Percentiles rank a stretch among this genome's conserved stretches.
These are phyloP conservation scores for Leucosporidium yakuticum DNA, from an alignment of 768 basidiomycete species.

Conservation along the genomic window DNA sequence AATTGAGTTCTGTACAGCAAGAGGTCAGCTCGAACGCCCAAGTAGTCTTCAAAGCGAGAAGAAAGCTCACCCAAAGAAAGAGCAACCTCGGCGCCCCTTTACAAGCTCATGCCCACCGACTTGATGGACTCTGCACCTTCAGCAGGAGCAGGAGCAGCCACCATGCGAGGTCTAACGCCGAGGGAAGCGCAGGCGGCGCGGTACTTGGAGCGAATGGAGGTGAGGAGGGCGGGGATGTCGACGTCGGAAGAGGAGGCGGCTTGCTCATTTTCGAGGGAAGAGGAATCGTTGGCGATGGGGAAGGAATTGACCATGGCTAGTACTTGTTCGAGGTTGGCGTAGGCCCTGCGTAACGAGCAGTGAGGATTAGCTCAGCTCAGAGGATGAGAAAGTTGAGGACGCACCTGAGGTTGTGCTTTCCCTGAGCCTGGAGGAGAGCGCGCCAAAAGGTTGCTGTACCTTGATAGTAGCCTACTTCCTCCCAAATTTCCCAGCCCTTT, in stretches of 20 bases:
- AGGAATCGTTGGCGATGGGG: slow-evolving; percentile 67
- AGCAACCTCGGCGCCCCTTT: no score
- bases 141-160: slow-evolving; percentile 1
- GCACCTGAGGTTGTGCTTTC: not conserved
- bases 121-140: no score
- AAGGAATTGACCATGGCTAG: slow-evolving; percentile 67
- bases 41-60: no score
- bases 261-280: slow-evolving; percentile 7
- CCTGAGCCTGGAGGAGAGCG: slow-evolving; percentile 44
- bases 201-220: slow-evolving; percentile 81
- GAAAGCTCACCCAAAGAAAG: no score
- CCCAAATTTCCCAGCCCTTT: slow-evolving; percentile 94
- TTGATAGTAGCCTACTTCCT: slow-evolving; percentile 89
- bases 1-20: no score
- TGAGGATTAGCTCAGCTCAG: slow-evolving; percentile 23
- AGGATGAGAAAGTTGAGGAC: not conserved
- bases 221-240: slow-evolving; percentile 70
- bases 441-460: slow-evolving; percentile 73
- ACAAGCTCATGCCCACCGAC: no score
- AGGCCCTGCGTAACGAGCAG: slow-evolving; percentile 48
- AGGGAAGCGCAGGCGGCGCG: slow-evolving; percentile 75
- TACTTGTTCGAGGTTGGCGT: slow-evolving; percentile 62
- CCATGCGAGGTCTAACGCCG: slow-evolving; percentile 54
- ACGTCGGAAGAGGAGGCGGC: slow-evolving; percentile 34
- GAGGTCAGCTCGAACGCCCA: no score